Conservation (phyloP, 1,284 basidiomycete species). For the Inonotus hispidus region DNA sequence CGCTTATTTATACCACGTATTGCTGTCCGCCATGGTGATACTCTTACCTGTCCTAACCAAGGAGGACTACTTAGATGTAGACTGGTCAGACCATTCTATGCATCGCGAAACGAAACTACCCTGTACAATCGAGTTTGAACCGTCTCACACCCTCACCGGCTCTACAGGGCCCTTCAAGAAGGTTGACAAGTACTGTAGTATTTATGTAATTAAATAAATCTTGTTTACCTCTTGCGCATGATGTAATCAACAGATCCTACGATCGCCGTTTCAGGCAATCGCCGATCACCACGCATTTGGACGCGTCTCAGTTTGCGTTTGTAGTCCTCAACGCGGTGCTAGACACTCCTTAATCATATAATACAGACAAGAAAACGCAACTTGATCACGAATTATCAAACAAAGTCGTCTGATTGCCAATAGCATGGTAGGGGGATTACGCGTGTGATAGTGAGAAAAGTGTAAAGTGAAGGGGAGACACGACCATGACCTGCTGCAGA, state of each 20-base stretch:
- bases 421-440: background rate
- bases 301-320: background rate
- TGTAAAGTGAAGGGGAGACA: background rate
- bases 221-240: no score
- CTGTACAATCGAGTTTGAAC: no score
- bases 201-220: no score
- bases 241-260: background rate
- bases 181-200: no score
- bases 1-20: background rate
- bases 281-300: background rate
- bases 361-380: background rate
- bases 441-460: background rate
- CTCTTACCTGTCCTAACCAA: no score
- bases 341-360: background rate
- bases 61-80: no score
- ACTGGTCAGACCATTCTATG: no score
- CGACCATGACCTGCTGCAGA: background rate
- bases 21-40: background rate
- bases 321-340: background rate
- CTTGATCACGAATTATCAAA: background rate
- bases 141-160: no score
- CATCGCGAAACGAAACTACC: no score
- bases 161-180: no score
- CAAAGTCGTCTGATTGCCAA: background rate
- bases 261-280: background rate